Conservation (phyloP, 768 basidiomycete genomes). For the Russula olivacea region DNA sequence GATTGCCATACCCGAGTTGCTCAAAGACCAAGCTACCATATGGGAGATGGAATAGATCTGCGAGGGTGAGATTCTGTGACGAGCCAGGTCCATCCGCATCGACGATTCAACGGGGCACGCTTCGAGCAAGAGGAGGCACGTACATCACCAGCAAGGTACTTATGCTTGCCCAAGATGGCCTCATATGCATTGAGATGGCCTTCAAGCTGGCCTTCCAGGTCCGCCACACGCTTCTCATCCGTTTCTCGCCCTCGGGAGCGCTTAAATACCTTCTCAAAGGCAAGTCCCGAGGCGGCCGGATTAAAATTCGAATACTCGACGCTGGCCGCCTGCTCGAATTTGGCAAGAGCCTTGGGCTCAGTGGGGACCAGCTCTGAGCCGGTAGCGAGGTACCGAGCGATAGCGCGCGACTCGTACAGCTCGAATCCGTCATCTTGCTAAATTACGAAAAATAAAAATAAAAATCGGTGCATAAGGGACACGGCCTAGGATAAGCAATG, state of each 20-base stretch:
- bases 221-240: constrained; percentile 1
- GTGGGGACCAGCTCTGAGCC: constrained; percentile 24
- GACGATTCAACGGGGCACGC: too few species aligned
- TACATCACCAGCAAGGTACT: constrained; percentile 18
- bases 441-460: not conserved
- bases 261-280: constrained; percentile 1
- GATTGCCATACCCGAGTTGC: not conserved
- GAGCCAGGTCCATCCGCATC: not conserved
- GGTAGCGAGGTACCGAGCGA: constrained; percentile 27
- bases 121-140: not conserved
- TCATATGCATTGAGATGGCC: constrained; percentile 13
- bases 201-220: not conserved
- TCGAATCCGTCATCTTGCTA: constrained; percentile 30
- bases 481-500: not conserved
- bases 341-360: constrained; percentile 26
- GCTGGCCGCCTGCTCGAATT: constrained; percentile 30
- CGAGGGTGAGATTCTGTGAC: constrained; percentile 10
- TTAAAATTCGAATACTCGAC: constrained; percentile 26
- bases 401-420: constrained; percentile 30
- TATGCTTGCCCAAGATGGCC: constrained; percentile 8
- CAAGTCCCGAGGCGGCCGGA: not conserved
- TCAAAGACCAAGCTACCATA: not conserved
- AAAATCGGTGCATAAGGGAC: not conserved
- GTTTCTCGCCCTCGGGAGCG: not conserved
- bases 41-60: constrained; percentile 13